Percentiles rank a stretch among this genome's conserved stretches.
phyloP scores from a whole-genome alignment of 805 yeast species.

The Suhomyces canberraensis region DNA sequence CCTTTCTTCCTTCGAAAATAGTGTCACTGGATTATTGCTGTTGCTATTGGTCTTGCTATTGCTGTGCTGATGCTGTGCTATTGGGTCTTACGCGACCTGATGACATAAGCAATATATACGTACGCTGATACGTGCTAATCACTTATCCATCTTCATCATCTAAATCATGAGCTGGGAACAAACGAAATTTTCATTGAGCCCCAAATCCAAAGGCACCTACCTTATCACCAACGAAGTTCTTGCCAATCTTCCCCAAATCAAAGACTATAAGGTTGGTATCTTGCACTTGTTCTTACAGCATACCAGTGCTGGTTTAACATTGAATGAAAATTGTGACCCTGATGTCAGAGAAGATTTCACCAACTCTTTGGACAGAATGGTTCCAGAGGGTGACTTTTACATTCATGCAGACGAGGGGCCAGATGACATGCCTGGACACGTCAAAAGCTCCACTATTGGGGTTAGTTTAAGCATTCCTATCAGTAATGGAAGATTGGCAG shows the following conservation, averaged over 20 bases:
- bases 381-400: conserved; percentile 61
- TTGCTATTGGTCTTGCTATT: no score
- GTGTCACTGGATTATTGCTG: no score
- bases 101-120: no score
- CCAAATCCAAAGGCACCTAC: conserved; percentile 67
- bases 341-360: conserved; percentile 73
- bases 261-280: conserved; percentile 57
- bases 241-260: conserved; percentile 54
- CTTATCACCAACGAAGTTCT: conserved; percentile 67
- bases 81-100: no score
- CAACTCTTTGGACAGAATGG: conserved; percentile 57
- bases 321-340: conserved; percentile 79
- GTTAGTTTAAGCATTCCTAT: conserved; percentile 67
- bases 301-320: conserved; percentile 72
- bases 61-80: no score
- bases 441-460: conserved; percentile 52
- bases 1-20: no score
- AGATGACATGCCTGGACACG: conserved; percentile 85
- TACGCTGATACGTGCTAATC: no score
- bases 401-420: conserved; percentile 73
- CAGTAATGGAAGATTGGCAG: conserved; percentile 58
- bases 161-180: conserved; percentile 52
- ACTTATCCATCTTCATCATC: no score
- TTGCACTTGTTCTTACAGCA: conserved; percentile 70
- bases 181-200: conserved; percentile 47